Evolutionary conservation across 208 protist genomes (phyloP).

Genomic region (Leishmania turanica): DNA sequence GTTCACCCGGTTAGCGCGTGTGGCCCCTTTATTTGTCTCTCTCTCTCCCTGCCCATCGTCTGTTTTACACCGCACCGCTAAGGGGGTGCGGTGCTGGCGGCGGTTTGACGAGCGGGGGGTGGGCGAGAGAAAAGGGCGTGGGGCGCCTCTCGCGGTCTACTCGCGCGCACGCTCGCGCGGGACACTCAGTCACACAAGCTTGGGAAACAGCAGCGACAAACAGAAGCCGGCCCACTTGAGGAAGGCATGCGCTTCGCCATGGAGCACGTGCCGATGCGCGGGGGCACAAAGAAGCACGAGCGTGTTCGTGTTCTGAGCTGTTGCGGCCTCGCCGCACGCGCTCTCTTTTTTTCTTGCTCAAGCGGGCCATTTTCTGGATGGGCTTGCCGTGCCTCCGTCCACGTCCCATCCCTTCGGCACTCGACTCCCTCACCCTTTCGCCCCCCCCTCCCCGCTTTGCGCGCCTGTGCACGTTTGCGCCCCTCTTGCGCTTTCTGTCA

Average conservation of each 20-base stretch:
- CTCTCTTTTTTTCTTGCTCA: background rate
- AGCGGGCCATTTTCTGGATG: background rate
- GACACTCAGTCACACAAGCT: background rate
- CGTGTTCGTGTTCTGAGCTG: background rate
- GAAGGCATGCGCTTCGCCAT: background rate
- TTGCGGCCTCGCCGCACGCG: background rate
- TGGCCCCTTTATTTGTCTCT: background rate
- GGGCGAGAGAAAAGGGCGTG: background rate
- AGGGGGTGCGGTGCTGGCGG: background rate
- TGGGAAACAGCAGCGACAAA: background rate
- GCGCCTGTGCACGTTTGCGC: background rate
- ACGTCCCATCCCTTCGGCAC: background rate
- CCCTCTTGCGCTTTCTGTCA: background rate
- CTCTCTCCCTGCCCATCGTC: background rate
- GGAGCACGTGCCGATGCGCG: background rate
- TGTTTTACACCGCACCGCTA: background rate
- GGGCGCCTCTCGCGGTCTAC: background rate
- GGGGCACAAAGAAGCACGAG: background rate
- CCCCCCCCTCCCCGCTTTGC: too few relatives aligned
- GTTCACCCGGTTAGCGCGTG: background rate
- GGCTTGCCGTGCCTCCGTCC: background rate
- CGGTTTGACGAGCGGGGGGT: background rate
- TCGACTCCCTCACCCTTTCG: background rate
- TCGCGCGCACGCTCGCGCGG: background rate
- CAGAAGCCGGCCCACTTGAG: background rate